Base-by-base conservation (phyloP, 2,329 filamentous ascomycete species). In the Metarhizium sp. region DNA sequence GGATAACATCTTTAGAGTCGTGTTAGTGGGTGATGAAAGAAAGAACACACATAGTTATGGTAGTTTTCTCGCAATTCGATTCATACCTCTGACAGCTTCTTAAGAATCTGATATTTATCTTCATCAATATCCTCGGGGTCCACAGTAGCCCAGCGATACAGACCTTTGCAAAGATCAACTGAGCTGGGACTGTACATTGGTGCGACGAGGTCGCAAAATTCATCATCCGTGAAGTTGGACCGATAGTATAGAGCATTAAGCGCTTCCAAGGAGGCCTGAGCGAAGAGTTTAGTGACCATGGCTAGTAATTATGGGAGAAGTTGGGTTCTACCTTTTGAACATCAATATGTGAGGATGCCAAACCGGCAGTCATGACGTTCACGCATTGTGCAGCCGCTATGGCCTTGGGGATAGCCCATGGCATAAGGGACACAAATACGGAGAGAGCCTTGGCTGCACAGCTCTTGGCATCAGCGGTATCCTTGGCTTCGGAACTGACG, bases 21-120 rank as follows among this genome's bases (percentile, higher is more conserved):
- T 40, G 60, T 60, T 43, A 60, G 52, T 52, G 42, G 57, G 25
- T 25, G 25, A 4, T 1, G 3, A 1, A 25, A 25, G 25, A 25
- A 25, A 57, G 10, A 34, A 34, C 30, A 20, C 57, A 50, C 54
- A 48, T 48, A 42, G 13, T 11, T 30, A 47, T 18, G 34, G 32
- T 34, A 6, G 6, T 25, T 20, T 34, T 11, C 42, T 34, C 4
- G 13, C 29, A 32, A 16, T 43, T 11, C 10, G 14, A 62, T 8
- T 8, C 73, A 61, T 78, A 91, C 88, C 81, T 99, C 94, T 1
- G 92, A 91, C 50, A 97, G 82, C 71, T 95, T 96, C 74, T 97
- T 97, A 45, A 89, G 85, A 62, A 96, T 84, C 55, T 90, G 84
- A 68, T 99, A 97, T 67, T 91, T 95, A 65, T 91, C 86, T 64